phyloP scores from a whole-genome alignment of 1,139 yeast genomes.

The Blastobotrys serpentis region DNA sequence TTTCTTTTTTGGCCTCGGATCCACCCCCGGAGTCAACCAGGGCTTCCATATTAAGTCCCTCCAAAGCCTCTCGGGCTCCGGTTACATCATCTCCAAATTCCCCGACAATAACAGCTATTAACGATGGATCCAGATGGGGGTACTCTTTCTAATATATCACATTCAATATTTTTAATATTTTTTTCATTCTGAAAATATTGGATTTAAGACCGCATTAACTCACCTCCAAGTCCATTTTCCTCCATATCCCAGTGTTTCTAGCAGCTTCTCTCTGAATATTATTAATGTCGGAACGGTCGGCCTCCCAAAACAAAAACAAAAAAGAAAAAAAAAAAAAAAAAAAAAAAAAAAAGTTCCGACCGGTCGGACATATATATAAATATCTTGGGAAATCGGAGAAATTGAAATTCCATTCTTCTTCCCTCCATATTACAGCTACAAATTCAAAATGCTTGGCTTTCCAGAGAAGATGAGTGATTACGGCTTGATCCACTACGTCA shows the following conservation, averaged over 20 bases:
- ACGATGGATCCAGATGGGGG: slow-evolving; percentile 20
- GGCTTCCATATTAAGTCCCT: slow-evolving; percentile 16
- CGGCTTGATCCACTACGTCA: slow-evolving; percentile 29
- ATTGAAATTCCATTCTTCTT: neutral
- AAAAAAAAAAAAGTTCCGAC: neutral
- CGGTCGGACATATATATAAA: neutral
- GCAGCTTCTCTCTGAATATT: neutral
- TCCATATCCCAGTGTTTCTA: neutral
- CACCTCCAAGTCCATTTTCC: neutral
- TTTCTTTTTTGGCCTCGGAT: neutral
- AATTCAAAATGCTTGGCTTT: slow-evolving; percentile 25
- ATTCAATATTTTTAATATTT: neutral
- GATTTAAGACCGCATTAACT: too few species aligned
- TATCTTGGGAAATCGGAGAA: slow-evolving; percentile 1
- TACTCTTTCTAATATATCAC: slow-evolving; percentile 17
- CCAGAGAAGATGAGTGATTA: slow-evolving; percentile 28
- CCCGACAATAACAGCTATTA: slow-evolving; percentile 19
- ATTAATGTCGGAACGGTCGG: slow-evolving; percentile 2
- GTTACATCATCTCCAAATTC: slow-evolving; percentile 12
- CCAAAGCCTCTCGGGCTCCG: slow-evolving; percentile 13
- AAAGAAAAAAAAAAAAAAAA: neutral
- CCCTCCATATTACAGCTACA: neutral
- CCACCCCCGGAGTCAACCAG: slow-evolving; percentile 14
- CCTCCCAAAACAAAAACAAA: slow-evolving; percentile 1
- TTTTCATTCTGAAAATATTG: too few species aligned